phyloP scores from a whole-genome alignment of 805 yeast genomes.

The Metschnikowia sp. region DNA sequence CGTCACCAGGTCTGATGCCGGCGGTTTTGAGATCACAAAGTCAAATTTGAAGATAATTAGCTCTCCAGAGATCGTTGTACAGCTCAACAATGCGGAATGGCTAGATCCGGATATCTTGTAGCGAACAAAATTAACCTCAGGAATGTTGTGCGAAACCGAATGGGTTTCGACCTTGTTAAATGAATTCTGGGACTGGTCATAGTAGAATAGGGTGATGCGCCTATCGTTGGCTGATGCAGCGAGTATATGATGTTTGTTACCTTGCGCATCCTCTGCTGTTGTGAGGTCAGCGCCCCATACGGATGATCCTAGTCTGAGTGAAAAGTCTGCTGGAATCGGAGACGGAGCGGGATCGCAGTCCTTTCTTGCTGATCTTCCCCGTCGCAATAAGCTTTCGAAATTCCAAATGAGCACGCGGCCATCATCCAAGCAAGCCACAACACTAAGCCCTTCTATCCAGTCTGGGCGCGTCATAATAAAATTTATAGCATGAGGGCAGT shows the following conservation, averaged over 20 bases:
- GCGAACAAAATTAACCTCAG: slow-evolving; percentile 41
- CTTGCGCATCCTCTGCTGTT: slow-evolving; percentile 13
- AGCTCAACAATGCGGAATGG: slow-evolving; percentile 28
- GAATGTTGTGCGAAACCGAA: slow-evolving; percentile 53
- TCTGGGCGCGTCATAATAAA: slow-evolving; percentile 35
- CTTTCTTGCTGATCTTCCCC: slow-evolving; percentile 8
- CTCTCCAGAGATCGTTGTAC: slow-evolving; percentile 49
- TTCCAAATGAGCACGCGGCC: slow-evolving; percentile 46
- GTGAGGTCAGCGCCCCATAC: slow-evolving; percentile 62
- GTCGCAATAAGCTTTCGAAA: slow-evolving; percentile 23
- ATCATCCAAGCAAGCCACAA: slow-evolving; percentile 53
- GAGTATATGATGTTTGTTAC: slow-evolving; percentile 30
- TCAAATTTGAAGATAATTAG: slow-evolving; percentile 36
- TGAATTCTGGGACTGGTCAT: slow-evolving; percentile 21
- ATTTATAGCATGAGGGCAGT: slow-evolving; percentile 56
- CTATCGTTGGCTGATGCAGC: slow-evolving; percentile 56
- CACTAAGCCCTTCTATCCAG: slow-evolving; percentile 38
- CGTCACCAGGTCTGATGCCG: background rate
- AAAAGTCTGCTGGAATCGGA: slow-evolving; percentile 20
- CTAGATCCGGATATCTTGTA: slow-evolving; percentile 15
- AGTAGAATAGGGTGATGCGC: slow-evolving; percentile 39
- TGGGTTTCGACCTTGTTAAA: slow-evolving; percentile 37
- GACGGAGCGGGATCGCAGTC: too few species aligned
- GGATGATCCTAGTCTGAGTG: slow-evolving; percentile 36
- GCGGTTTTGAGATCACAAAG: slow-evolving; percentile 15